Base-by-base conservation (phyloP, 2,329 filamentous ascomycete species). In the Diplocarpon rosae region DNA sequence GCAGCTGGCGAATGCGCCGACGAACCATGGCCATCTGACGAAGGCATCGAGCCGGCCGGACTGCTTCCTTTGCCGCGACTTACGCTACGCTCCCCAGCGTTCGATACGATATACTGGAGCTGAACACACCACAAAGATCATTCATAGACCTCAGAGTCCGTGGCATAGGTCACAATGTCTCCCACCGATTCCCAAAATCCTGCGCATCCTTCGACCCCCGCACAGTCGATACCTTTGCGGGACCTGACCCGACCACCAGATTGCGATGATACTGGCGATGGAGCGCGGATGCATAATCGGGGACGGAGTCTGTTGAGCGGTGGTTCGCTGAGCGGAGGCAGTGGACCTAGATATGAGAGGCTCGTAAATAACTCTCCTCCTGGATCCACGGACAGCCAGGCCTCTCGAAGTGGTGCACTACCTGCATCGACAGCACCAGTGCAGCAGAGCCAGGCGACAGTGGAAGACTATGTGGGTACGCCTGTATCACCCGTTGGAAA, bases 151-250 rank as follows among this genome's bases (percentile, higher is more conserved):
- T 47, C 39, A 39, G 43, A 46, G 46, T 52, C 45, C 43, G 39
- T 51, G 52, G 43, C 52, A 55, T 49, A 46, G 38, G 45, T 44
- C 53, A 60, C 47, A 46, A 73, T 71, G 69, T 66, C 70, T 65
- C 68, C 69, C 55, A 65, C 67, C 58, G 67, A 68, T 54, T 63
- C 67, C 40, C 64, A 68, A 47, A 64, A 68, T 46, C 47, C 51
- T 29, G 42, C 50, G 50, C 65, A 68, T 52, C 64, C 66, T 50
- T 68, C 72, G 24, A 64, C 66, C 37, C 61, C 63, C 46, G 67
- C 70, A 48, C 73, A 75, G 57, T 80, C 81, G 50, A 89, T 92
- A 65, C 83, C 83, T 48, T 69, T 90, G 47, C 80, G 80, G 63
- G 75, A 81, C 55, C 68, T 85, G 20, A 47, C 55, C 53, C 63